Percentiles rank a stretch among this genome's conserved stretches.
Evolutionary conservation across 2,329 filamentous ascomycete genomes (phyloP).

Genomic region (Stenocarpella maydis): DNA sequence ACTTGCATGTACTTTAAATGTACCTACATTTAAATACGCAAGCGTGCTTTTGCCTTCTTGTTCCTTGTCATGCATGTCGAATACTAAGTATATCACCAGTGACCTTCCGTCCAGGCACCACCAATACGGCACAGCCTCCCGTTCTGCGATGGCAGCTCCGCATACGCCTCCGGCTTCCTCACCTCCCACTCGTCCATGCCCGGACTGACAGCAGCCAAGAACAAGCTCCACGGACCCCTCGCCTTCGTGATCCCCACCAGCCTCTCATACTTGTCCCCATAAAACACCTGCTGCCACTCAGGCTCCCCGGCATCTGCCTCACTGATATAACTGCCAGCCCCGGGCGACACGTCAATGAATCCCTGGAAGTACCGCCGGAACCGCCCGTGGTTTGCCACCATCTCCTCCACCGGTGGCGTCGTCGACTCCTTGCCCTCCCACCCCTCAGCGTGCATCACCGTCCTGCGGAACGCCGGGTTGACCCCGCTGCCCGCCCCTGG

Average conservation of each 20-base stretch:
- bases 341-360: slow-evolving; percentile 42
- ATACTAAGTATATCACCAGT: too few relatives aligned
- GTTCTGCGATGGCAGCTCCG: slow-evolving; percentile 14
- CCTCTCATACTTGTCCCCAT: slow-evolving; percentile 43
- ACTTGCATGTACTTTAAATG: too few relatives aligned
- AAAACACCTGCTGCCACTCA: slow-evolving; percentile 43
- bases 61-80: too few relatives aligned
- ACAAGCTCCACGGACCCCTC: slow-evolving; percentile 49
- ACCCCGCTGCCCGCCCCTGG: slow-evolving; percentile 48
- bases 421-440: slow-evolving; percentile 35
- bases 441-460: slow-evolving; percentile 48
- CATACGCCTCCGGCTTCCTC: neutral
- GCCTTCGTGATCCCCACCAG: slow-evolving; percentile 48
- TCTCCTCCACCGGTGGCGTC: neutral
- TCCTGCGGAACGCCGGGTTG: slow-evolving; percentile 58
- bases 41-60: too few relatives aligned
- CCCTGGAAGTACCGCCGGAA: slow-evolving; percentile 35
- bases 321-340: slow-evolving; percentile 45
- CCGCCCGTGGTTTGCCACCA: slow-evolving; percentile 39
- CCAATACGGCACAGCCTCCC: slow-evolving; percentile 1
- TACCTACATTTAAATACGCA: too few relatives aligned
- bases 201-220: slow-evolving; percentile 40
- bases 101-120: neutral
- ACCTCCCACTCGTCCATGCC: slow-evolving; percentile 12
- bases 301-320: slow-evolving; percentile 48